Evolutionary conservation across 371 early-diverging fungal species (phyloP), one percentile per base, ranked within the genome.

Genomic region (Amoeboaphelidium protococcarum): DNA sequence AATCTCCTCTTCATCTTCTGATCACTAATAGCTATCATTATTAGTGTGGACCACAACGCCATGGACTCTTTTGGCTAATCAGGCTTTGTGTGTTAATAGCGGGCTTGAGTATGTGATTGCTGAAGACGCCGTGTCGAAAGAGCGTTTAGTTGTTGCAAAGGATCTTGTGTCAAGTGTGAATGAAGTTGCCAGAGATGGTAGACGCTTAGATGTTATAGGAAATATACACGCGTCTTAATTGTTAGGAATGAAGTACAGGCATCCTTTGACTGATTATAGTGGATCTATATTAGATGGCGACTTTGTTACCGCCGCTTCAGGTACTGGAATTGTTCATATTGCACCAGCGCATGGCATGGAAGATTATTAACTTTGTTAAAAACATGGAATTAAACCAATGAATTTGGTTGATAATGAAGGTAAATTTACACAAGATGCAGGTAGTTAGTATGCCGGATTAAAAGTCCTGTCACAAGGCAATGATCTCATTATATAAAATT

Each of bases 11-110:
- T 31, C 6, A 31, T 31, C 37, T 31, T 40, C 46, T 49, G 6
- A 23, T 46, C 10, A 19, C 50, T 16, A 42, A 47, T 16, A 54
- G 0, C 2, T 76, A 1, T 52, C 64, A 44, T 69, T 78, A 3
- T 58, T 88, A 4, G 73, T 83, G 10, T 94, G 92, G 92, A 91
- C 92, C 0, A 94, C 95, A 0, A 94, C 95, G 0, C 92, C 95
- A 0, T 91, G 90, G 90, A 90, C 91, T 1, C 57, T 91, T 3
- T 88, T 89, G 0, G 76, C 89, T 21, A 90, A 91, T 65, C 65
- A 62, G 57, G 89, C 82, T 3, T 68, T 87, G 25, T 69, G 77
- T 1, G 76, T 91, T 2, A 70, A 85, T 50, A 72, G 72, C 6
- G 69, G 73, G 0, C 54, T 88, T 25, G 59, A 55, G 1, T 94